phyloP scores from a whole-genome alignment of 2,329 filamentous ascomycete genomes.

The Neophaeococcomyces mojaviensis region DNA sequence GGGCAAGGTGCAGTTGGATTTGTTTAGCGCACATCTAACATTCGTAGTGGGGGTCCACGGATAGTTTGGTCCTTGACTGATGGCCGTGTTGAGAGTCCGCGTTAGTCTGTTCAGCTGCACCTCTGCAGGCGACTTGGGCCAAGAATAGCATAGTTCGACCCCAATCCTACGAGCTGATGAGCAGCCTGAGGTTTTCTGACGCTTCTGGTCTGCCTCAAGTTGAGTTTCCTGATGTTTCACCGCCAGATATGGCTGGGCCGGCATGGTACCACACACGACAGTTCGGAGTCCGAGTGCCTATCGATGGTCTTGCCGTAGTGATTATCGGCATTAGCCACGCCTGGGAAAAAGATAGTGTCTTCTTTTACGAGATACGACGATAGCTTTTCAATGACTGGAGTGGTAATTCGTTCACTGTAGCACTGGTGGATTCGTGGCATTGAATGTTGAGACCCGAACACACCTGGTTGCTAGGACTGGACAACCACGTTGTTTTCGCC shows the following conservation, averaged over 20 bases:
- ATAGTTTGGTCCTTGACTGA: neutral
- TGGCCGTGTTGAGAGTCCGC: constrained; percentile 20
- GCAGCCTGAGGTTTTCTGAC: neutral
- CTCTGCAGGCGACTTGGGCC: constrained; percentile 9
- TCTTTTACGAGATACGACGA: constrained; percentile 5
- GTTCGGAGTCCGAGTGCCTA: constrained; percentile 9
- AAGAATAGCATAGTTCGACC: constrained; percentile 22
- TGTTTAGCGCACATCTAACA: constrained; percentile 1
- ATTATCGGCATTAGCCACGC: neutral
- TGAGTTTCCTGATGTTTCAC: constrained; percentile 1
- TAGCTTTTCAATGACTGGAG: neutral
- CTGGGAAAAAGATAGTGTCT: too few species aligned
- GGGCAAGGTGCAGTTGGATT: constrained; percentile 10
- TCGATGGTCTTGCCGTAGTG: constrained; percentile 2
- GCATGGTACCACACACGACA: constrained; percentile 1
- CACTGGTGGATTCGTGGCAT: constrained; percentile 2
- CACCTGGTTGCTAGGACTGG: neutral
- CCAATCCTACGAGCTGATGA: constrained; percentile 13
- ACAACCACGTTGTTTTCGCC: too few species aligned
- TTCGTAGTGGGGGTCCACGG: neutral
- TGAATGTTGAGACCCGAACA: constrained; percentile 3
- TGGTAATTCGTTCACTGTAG: constrained; percentile 3
- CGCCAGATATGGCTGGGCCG: neutral
- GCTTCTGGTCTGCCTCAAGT: neutral
- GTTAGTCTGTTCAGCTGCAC: constrained; percentile 10